These are phyloP conservation scores for Xylariaceae sp. DNA, from an alignment of 2,329 filamentous ascomycete genomes.

Conservation along the genomic window DNA sequence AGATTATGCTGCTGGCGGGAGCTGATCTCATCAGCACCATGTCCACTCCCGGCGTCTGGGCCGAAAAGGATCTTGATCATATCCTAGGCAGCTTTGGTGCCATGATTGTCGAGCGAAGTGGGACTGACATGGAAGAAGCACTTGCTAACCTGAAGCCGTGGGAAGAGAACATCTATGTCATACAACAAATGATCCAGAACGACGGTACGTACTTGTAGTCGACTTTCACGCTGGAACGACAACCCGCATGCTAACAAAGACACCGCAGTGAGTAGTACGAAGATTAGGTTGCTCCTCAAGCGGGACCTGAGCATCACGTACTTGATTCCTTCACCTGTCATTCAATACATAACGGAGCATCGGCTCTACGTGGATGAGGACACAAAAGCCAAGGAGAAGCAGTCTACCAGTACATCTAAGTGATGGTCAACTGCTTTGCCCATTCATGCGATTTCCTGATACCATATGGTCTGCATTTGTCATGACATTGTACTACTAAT, in stretches of 20 bases:
- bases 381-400: conserved; percentile 40
- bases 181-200: conserved; percentile 86
- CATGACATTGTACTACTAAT: conserved; percentile 6
- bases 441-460: background rate
- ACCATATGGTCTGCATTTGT: background rate
- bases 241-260: conserved; percentile 15
- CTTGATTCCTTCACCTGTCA: conserved; percentile 72
- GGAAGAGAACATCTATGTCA: conserved; percentile 86
- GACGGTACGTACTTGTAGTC: conserved; percentile 51
- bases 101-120: conserved; percentile 83
- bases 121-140: conserved; percentile 88
- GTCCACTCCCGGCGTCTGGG: conserved; percentile 80
- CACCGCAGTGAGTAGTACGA: conserved; percentile 69
- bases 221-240: background rate
- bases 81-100: conserved; percentile 85
- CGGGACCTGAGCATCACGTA: conserved; percentile 85
- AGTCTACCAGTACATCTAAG: conserved; percentile 27
- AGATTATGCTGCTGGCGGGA: conserved; percentile 83
- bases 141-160: conserved; percentile 81
- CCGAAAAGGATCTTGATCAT: conserved; percentile 81
- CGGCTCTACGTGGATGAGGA: conserved; percentile 59
- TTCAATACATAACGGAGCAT: conserved; percentile 70
- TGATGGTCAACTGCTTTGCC: conserved; percentile 13
- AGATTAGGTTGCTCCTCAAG: conserved; percentile 72
- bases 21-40: conserved; percentile 78